Evolutionary conservation across 2,329 filamentous ascomycete genomes (phyloP), one percentile per base, ranked within the genome.

Genomic region (Periconia macrospinosa): DNA sequence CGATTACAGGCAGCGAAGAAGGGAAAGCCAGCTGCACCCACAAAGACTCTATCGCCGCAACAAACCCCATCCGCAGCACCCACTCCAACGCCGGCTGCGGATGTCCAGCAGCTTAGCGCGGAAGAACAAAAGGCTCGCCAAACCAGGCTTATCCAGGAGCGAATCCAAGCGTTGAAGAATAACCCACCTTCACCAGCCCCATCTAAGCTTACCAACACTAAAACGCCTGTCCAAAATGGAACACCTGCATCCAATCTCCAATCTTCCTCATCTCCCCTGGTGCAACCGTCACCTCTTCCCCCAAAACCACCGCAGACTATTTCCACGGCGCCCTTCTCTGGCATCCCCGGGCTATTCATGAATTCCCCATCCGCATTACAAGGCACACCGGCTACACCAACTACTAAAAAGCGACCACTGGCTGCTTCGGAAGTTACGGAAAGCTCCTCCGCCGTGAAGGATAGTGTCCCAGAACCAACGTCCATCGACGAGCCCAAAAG

Each of bases 101-200:
- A 50, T 30, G 54, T 61, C 5, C 58, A 59, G 14, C 61, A 66
- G 19, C 48, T 57, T 41, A 66, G 64, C 2, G 67, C 70, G 6
- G 77, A 76, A 41, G 72, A 75, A 63, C 33, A 77, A 63, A 83
- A 77, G 59, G 77, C 78, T 30, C 84, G 87, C 66, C 84, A 91
- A 59, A 96, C 90, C 55, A 90, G 90, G 54, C 76, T 92, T 30
- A 80, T 92, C 45, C 86, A 90, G 59, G 84, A 91, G 67, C 91
- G 91, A 61, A 87, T 96, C 67, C 90, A 91, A 55, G 88, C 88
- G n/a, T 57, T 73, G 43, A 68, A 65, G 51, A 65, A 60, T 15
- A 54, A 35, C 33, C 19, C 56, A 33, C 49, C 50, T 20, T 55
- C 59, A 17, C 53, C 57, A 6, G 23, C 54, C 23, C 45, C 45